These are phyloP conservation scores for Aspergillus pseudonomiae DNA, from an alignment of 2,329 filamentous ascomycete genomes.

Conservation along the genomic window DNA sequence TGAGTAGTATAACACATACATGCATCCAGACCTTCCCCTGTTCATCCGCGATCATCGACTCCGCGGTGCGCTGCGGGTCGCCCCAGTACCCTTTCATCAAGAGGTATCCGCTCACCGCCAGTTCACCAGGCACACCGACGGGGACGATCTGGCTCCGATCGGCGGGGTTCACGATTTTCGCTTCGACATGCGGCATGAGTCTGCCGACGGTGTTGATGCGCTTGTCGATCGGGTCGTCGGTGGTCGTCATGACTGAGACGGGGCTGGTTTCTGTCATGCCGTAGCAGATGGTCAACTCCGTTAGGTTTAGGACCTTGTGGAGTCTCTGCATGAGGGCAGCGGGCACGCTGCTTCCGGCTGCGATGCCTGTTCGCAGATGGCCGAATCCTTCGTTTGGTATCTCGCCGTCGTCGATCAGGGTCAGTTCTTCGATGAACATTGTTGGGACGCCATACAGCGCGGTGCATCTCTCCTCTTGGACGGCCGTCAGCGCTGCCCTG, in stretches of 20 bases:
- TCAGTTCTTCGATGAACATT: slow-evolving; percentile 90
- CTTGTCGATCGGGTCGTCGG: slow-evolving; percentile 71
- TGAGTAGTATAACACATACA: slow-evolving; percentile 34
- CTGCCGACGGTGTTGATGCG: slow-evolving; percentile 76
- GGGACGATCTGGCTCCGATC: slow-evolving; percentile 64
- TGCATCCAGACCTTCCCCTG: slow-evolving; percentile 76
- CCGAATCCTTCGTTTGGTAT: slow-evolving; percentile 59
- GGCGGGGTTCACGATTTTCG: slow-evolving; percentile 73
- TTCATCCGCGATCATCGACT: slow-evolving; percentile 64
- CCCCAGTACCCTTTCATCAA: slow-evolving; percentile 90
- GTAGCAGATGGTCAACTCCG: slow-evolving; percentile 89
- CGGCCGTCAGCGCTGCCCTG: slow-evolving; percentile 65
- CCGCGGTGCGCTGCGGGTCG: slow-evolving; percentile 69
- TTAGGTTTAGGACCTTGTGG: slow-evolving; percentile 73
- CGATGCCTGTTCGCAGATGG: slow-evolving; percentile 83
- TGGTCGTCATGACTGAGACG: slow-evolving; percentile 75
- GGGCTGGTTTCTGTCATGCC: slow-evolving; percentile 91
- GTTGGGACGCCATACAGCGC: slow-evolving; percentile 88
- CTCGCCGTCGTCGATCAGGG: slow-evolving; percentile 64
- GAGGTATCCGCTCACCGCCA: slow-evolving; percentile 81
- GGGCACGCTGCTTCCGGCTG: slow-evolving; percentile 83
- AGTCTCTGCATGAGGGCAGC: slow-evolving; percentile 69
- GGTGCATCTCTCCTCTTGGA: slow-evolving; percentile 66
- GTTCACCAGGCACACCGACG: slow-evolving; percentile 72
- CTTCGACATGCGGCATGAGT: slow-evolving; percentile 79